Evolutionary conservation across 192 early-diverging fungal species (phyloP), one percentile per base, ranked within the genome.

Genomic region (Linnemannia elongata): DNA sequence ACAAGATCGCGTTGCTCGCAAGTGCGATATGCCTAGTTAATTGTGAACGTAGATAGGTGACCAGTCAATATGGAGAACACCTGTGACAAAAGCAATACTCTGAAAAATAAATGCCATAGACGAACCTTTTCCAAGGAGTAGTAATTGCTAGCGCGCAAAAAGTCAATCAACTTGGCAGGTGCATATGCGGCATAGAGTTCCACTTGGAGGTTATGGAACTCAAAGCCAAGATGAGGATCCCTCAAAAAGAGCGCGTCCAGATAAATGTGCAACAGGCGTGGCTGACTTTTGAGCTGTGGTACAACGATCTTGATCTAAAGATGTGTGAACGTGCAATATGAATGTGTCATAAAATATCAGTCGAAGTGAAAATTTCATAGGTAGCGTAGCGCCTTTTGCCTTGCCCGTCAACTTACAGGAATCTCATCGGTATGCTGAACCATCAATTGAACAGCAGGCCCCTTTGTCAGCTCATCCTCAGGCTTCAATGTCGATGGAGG

Each of bases 161-260:
- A 99, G n/a, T 95, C 92, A 47, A 97, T 85, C 24, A 99, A 85
- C 47, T 93, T 92, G 13, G 87, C 80, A 24, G 93, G 92, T 70
- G 97, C 95, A 87, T 94, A 98, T 69, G 97, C 97, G 18, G 97
- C 97, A 87, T 98, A 99, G n/a, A 99, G 90, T 81, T 96, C 96
- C 6, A 98, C 93, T 79, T 97, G 96, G 17, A 92, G 52, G 76
- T 97, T 92, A 80, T 95, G 94, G 71, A 95, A 97, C 49, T 94
- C 94, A 66, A 89, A 92, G 15, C 94, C 93, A 30, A 94, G 82
- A 72, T 95, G 94, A 54, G 89, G 87, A 82, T 97, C 96, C 36
- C 89, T 87, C 6, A 90, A 68, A 78, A 96, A 97, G n/a, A 99
- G 89, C 3, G 97, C 95, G 87, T 99, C 97, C 81, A 99, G 86